Percentiles rank a stretch among this genome's conserved stretches.
phyloP scores from a whole-genome alignment of 192 early-diverging fungal genomes.

The Coemansia reversa region DNA sequence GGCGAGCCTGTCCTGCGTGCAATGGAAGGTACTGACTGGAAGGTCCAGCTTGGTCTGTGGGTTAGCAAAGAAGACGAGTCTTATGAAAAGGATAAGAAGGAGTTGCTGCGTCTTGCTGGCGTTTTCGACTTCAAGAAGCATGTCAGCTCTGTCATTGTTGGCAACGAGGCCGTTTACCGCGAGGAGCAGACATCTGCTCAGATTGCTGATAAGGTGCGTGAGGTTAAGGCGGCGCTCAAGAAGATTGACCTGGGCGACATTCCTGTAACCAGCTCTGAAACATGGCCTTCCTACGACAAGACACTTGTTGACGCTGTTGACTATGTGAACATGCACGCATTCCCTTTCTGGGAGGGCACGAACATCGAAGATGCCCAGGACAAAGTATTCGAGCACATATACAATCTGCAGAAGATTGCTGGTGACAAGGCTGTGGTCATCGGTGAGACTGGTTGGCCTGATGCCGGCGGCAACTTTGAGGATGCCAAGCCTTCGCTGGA shows the following conservation, averaged over 20 bases:
- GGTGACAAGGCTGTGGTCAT: slow-evolving; percentile 57
- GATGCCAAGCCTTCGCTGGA: slow-evolving; percentile 56
- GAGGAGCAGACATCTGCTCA: slow-evolving; percentile 51
- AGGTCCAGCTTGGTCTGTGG: slow-evolving; percentile 64
- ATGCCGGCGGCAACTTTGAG: slow-evolving; percentile 46
- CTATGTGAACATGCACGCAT: slow-evolving; percentile 62
- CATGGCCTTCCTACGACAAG: slow-evolving; percentile 53
- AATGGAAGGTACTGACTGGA: slow-evolving; percentile 62
- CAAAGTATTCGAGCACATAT: slow-evolving; percentile 58
- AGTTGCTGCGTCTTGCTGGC: slow-evolving; percentile 44
- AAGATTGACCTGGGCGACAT: slow-evolving; percentile 39
- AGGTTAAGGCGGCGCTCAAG: slow-evolving; percentile 48
- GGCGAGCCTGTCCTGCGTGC: slow-evolving; percentile 62
- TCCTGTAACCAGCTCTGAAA: slow-evolving; percentile 46
- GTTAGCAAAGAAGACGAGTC: slow-evolving; percentile 55
- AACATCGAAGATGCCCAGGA: slow-evolving; percentile 46
- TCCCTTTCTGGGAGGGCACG: slow-evolving; percentile 68
- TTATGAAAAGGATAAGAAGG: slow-evolving; percentile 43
- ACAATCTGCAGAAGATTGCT: slow-evolving; percentile 51
- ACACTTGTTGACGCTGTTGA: slow-evolving; percentile 58
- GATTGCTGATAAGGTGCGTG: slow-evolving; percentile 52
- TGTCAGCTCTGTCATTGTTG: slow-evolving; percentile 59
- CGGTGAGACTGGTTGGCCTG: slow-evolving; percentile 74
- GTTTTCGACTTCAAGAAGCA: slow-evolving; percentile 50
- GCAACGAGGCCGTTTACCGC: slow-evolving; percentile 65